Evolutionary conservation across 805 yeast species (phyloP).

Genomic region (Ogataea dorogensis): DNA sequence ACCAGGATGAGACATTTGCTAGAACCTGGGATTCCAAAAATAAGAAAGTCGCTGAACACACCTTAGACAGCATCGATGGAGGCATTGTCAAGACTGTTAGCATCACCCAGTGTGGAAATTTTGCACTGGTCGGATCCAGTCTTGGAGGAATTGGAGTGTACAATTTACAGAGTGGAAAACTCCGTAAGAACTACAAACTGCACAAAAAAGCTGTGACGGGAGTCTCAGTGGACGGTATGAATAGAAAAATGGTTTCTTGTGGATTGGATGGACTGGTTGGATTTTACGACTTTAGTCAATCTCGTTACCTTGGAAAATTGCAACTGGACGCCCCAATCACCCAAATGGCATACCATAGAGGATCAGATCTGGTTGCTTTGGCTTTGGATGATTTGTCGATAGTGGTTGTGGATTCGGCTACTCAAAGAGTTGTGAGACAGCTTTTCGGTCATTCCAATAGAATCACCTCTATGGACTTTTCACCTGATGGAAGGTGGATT

Average conservation of each 20-base stretch:
- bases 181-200: slow-evolving; percentile 64
- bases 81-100: slow-evolving; percentile 73
- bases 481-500: slow-evolving; percentile 95
- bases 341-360: slow-evolving; percentile 68
- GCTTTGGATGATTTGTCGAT: slow-evolving; percentile 85
- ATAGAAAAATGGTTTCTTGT: slow-evolving; percentile 78
- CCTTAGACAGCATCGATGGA: slow-evolving; percentile 70
- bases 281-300: slow-evolving; percentile 78
- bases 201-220: slow-evolving; percentile 87
- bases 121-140: slow-evolving; percentile 87
- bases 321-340: slow-evolving; percentile 77
- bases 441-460: slow-evolving; percentile 88
- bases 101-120: slow-evolving; percentile 92
- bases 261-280: slow-evolving; percentile 90
- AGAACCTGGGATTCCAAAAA: slow-evolving; percentile 85
- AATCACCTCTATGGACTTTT: slow-evolving; percentile 82
- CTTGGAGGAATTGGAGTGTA: slow-evolving; percentile 81
- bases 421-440: slow-evolving; percentile 81
- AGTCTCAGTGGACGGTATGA: slow-evolving; percentile 84
- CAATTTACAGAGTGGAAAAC: slow-evolving; percentile 87
- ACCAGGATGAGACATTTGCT: slow-evolving; percentile 77
- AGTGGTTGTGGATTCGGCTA: slow-evolving; percentile 75
- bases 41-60: slow-evolving; percentile 77
- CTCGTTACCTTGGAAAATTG: slow-evolving; percentile 63
- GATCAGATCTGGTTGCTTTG: slow-evolving; percentile 81